These are phyloP conservation scores for Albatrellus sp. DNA, from an alignment of 1,284 basidiomycete genomes.

Conservation along the genomic window DNA sequence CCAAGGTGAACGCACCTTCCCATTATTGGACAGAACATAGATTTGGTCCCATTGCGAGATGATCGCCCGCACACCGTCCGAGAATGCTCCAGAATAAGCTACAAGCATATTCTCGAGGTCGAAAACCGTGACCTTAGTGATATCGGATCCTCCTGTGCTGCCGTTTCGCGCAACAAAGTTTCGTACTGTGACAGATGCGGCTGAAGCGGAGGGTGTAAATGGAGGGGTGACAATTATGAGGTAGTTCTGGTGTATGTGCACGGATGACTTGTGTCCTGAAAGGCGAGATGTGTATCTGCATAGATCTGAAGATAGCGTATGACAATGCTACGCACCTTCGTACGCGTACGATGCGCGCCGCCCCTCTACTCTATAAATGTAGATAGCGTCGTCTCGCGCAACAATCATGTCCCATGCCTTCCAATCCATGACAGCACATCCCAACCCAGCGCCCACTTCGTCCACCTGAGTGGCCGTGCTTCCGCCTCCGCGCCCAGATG, in stretches of 20 bases:
- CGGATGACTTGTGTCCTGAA: conserved; percentile 53
- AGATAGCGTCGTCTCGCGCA: conserved; percentile 88
- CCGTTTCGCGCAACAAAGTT: conserved; percentile 49
- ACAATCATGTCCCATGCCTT: conserved; percentile 66
- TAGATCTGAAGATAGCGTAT: not conserved
- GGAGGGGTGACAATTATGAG: conserved; percentile 86
- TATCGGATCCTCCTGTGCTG: conserved; percentile 40
- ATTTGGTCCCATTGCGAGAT: conserved; percentile 72
- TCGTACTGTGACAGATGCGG: conserved; percentile 64
- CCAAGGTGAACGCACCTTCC: conserved; percentile 38
- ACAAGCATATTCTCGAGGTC: conserved; percentile 91
- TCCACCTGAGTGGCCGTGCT: conserved; percentile 62
- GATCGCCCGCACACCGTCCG: conserved; percentile 68
- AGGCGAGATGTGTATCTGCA: not conserved
- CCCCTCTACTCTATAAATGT: conserved; percentile 76
- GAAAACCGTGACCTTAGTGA: conserved; percentile 82
- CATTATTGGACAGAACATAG: conserved; percentile 67
- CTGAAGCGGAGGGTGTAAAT: conserved; percentile 52
- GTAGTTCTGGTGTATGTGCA: conserved; percentile 70
- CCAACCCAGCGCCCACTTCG: conserved; percentile 75
- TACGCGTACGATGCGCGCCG: conserved; percentile 83
- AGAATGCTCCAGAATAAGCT: conserved; percentile 71
- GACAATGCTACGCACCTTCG: conserved; percentile 45
- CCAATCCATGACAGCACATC: conserved; percentile 77
- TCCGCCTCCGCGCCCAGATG: conserved; percentile 66